These are phyloP conservation scores for Aspergillus sp. DNA, from an alignment of 2,329 filamentous ascomycete species.

Conservation along the genomic window DNA sequence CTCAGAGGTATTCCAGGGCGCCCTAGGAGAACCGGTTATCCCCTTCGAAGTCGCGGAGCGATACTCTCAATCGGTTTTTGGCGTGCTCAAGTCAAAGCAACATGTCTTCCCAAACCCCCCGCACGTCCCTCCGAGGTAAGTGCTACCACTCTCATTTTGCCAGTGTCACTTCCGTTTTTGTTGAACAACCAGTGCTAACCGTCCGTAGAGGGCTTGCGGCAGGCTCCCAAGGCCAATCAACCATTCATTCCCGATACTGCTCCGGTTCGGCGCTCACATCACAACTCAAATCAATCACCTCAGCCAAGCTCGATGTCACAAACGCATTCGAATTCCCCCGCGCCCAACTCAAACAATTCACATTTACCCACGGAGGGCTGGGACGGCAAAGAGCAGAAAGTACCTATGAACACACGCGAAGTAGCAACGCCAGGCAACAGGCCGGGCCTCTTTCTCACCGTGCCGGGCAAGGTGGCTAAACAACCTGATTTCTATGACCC, in stretches of 20 bases:
- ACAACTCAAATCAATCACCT: constrained; percentile 35
- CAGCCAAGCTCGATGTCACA: constrained; percentile 32
- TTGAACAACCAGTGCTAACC: constrained; percentile 17
- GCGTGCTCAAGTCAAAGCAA: constrained; percentile 6
- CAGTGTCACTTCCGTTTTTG: not conserved
- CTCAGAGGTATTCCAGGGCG: not conserved
- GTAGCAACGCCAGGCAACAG: constrained; percentile 48
- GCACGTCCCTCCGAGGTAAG: constrained; percentile 34
- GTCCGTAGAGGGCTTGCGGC: constrained; percentile 40
- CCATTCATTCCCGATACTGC: constrained; percentile 44
- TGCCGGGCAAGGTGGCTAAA: constrained; percentile 32
- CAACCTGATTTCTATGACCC: constrained; percentile 44
- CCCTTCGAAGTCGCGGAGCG: not conserved
- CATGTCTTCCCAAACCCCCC: constrained; percentile 28
- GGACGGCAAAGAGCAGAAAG: constrained; percentile 41
- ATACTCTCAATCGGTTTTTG: not conserved
- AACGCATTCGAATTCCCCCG: constrained; percentile 31
- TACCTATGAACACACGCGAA: constrained; percentile 44
- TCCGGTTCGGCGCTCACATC: constrained; percentile 37
- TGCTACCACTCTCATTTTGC: not conserved
- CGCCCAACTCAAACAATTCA: constrained; percentile 32
- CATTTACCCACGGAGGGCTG: constrained; percentile 37
- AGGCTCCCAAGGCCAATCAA: constrained; percentile 43
- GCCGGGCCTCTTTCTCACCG: constrained; percentile 38
- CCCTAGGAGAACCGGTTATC: not conserved